phyloP scores from a whole-genome alignment of 257 asterid species.

The Plantago major region DNA sequence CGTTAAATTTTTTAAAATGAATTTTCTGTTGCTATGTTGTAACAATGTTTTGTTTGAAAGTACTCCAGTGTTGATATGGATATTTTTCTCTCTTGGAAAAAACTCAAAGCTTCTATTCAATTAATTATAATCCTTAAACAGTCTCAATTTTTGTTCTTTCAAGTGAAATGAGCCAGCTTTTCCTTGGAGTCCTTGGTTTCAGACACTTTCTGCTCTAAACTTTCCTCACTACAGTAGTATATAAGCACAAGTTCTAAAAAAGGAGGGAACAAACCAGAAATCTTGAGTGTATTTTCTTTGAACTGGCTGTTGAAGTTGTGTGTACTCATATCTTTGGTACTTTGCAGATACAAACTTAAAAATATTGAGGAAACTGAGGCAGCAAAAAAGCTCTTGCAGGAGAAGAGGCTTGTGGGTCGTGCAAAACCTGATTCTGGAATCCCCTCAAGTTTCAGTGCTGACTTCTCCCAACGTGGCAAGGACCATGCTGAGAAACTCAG shows the following conservation, averaged over 20 bases:
- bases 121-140: not conserved
- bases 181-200: not conserved
- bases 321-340: conserved; percentile 18
- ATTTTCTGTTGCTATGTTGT: no score
- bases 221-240: not conserved
- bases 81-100: not conserved
- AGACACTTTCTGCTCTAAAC: not conserved
- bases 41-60: no score
- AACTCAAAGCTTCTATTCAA: not conserved
- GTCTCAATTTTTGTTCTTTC: not conserved
- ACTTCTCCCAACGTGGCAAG: conserved; percentile 80
- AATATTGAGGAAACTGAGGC: conserved; percentile 99
- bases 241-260: not conserved
- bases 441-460: conserved; percentile 89
- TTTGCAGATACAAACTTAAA: conserved; percentile 70
- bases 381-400: conserved; percentile 91
- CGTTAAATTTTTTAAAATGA: no score
- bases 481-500: conserved; percentile 79
- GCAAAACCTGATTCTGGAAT: conserved; percentile 58
- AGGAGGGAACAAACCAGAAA: not conserved
- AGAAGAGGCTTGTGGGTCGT: conserved; percentile 77
- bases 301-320: conserved; percentile 19
- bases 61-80: no score
- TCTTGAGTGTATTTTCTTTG: no score
- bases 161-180: not conserved